These are phyloP conservation scores for Trametes villosa DNA, from an alignment of 768 basidiomycete species.

Conservation along the genomic window DNA sequence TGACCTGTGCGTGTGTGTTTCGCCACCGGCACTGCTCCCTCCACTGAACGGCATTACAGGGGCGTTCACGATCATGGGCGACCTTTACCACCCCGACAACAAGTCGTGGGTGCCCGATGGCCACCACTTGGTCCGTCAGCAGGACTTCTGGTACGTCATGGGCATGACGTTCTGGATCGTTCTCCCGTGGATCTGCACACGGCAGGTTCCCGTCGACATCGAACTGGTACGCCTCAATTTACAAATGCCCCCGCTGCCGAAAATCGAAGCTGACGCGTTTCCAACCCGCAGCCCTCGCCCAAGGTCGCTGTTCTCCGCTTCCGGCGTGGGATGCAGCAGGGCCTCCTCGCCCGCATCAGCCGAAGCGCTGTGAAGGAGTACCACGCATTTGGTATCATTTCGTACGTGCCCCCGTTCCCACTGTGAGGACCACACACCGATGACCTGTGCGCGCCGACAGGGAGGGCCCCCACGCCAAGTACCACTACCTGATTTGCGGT, in stretches of 20 bases:
- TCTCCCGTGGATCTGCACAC: constrained; percentile 76
- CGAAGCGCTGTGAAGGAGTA: constrained; percentile 79
- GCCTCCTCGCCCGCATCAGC: constrained; percentile 73
- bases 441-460: constrained; percentile 39
- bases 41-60: constrained; percentile 40
- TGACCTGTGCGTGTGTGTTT: constrained; percentile 49
- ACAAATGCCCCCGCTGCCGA: background rate
- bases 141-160: constrained; percentile 78
- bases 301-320: constrained; percentile 83
- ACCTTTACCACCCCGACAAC: constrained; percentile 60
- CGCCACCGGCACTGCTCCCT: background rate
- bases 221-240: constrained; percentile 58
- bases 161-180: constrained; percentile 77
- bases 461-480: constrained; percentile 71
- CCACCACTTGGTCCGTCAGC: constrained; percentile 59
- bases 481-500: constrained; percentile 82
- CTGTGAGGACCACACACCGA: constrained; percentile 16
- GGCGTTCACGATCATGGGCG: constrained; percentile 69
- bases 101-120: constrained; percentile 62
- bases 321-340: constrained; percentile 84
- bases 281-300: constrained; percentile 61
- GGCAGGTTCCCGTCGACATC: constrained; percentile 74
- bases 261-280: constrained; percentile 14
- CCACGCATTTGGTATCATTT: constrained; percentile 81
- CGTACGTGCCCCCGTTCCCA: constrained; percentile 45